These are phyloP conservation scores for Paraurostyla sp. DNA, from an alignment of 73 alveolate species.

Conservation along the genomic window DNA sequence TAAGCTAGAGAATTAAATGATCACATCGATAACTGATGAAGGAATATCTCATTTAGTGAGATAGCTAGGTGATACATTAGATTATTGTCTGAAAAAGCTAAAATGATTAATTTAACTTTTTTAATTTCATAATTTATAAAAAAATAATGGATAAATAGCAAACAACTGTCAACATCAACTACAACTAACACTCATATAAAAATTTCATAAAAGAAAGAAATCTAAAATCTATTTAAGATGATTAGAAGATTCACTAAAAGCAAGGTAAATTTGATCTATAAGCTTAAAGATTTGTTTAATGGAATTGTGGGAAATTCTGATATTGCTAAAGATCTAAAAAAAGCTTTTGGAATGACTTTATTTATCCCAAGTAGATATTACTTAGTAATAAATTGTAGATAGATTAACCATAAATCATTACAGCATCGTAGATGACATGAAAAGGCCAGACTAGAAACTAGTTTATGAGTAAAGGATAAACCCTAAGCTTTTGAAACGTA, in stretches of 20 bases:
- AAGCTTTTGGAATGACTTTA: no score
- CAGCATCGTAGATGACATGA: constrained; percentile 4
- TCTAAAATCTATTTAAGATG: no score
- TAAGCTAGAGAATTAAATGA: background rate
- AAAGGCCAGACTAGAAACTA: constrained; percentile 4
- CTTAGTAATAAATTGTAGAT: background rate
- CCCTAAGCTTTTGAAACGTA: background rate
- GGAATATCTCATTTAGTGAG: background rate
- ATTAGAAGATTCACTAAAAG: no score
- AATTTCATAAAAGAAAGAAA: no score
- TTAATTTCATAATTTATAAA: background rate
- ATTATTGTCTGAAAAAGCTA: background rate
- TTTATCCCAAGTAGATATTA: background rate
- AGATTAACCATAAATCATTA: constrained; percentile 17
- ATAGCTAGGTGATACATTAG: background rate
- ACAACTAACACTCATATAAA: no score
- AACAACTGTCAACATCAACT: no score
- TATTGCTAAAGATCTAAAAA: no score
- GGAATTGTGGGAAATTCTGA: no score
- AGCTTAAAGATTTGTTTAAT: no score
- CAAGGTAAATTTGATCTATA: no score
- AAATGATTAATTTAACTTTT: background rate
- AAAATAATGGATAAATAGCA: no score
- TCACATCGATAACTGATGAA: constrained; percentile 9
- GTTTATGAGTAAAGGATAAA: background rate